phyloP scores from a whole-genome alignment of 1,139 yeast species.

The Wickerhamomyces sp. region DNA sequence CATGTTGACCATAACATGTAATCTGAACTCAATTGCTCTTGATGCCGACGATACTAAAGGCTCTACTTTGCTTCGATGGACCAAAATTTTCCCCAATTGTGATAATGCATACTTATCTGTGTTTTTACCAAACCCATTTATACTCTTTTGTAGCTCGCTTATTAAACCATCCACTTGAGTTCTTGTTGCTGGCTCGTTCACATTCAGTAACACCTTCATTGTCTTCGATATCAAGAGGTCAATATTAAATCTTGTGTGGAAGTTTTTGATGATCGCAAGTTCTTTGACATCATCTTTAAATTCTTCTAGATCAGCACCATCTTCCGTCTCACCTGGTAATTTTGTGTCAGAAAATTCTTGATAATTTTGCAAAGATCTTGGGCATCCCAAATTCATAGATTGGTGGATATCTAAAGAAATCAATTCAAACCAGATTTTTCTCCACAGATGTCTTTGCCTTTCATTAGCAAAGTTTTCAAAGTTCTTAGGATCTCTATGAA shows the following conservation, averaged over 20 bases:
- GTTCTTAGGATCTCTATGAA: slow-evolving; percentile 49
- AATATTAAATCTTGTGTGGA: slow-evolving; percentile 31
- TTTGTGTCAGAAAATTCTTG: slow-evolving; percentile 30
- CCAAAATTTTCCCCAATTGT: slow-evolving; percentile 30
- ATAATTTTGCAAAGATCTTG: slow-evolving; percentile 27
- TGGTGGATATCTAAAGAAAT: slow-evolving; percentile 39
- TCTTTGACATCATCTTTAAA: slow-evolving; percentile 29
- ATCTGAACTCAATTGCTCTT: slow-evolving; percentile 32
- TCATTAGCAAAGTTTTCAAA: slow-evolving; percentile 30
- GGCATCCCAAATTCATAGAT: slow-evolving; percentile 41
- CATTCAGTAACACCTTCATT: slow-evolving; percentile 30
- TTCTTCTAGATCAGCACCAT: slow-evolving; percentile 20
- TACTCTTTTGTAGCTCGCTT: slow-evolving; percentile 26
- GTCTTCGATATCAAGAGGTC: slow-evolving; percentile 31
- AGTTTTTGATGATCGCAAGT: slow-evolving; percentile 31
- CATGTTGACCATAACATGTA: slow-evolving; percentile 40
- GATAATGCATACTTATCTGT: slow-evolving; percentile 31
- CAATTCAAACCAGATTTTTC: slow-evolving; percentile 43
- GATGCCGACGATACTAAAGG: slow-evolving; percentile 26
- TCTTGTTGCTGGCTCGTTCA: slow-evolving; percentile 34
- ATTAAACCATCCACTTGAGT: slow-evolving; percentile 32
- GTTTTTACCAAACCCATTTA: slow-evolving; percentile 26
- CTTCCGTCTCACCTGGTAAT: slow-evolving; percentile 22
- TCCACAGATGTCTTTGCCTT: slow-evolving; percentile 34
- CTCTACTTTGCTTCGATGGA: slow-evolving; percentile 19